phyloP scores from a whole-genome alignment of 1,139 yeast species.

The Magnusiomyces clavatus region DNA sequence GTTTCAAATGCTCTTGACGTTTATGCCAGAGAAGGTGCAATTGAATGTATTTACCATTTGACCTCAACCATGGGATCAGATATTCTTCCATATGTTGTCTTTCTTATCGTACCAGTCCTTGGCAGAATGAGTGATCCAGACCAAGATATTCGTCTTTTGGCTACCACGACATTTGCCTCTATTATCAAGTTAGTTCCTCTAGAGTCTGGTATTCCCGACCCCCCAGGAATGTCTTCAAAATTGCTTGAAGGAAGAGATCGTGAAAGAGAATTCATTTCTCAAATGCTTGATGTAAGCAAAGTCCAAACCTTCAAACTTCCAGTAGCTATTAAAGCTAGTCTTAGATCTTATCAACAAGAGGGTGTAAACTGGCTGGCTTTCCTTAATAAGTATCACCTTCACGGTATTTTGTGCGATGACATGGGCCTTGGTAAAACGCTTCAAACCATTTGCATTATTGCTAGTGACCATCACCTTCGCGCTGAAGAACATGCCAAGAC shows the following conservation, averaged over 20 bases:
- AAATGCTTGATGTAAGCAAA: slow-evolving; percentile 97
- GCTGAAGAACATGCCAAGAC: slow-evolving; percentile 57
- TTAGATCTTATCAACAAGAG: slow-evolving; percentile 94
- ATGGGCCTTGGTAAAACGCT: slow-evolving; percentile 98
- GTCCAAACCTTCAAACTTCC: slow-evolving; percentile 85
- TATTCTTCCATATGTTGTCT: slow-evolving; percentile 89
- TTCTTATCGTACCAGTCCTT: slow-evolving; percentile 88
- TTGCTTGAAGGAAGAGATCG: slow-evolving; percentile 82
- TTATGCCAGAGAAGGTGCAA: slow-evolving; percentile 85
- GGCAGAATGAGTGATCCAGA: slow-evolving; percentile 98
- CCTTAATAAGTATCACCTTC: slow-evolving; percentile 86
- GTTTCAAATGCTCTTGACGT: slow-evolving; percentile 70
- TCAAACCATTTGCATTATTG: slow-evolving; percentile 93
- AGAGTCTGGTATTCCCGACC: slow-evolving; percentile 97
- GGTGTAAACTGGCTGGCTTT: slow-evolving; percentile 99
- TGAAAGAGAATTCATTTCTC: slow-evolving; percentile 90
- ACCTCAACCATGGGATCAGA: slow-evolving; percentile 80
- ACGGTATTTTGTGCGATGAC: slow-evolving; percentile 97
- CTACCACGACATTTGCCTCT: slow-evolving; percentile 95
- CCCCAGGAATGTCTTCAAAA: slow-evolving; percentile 82
- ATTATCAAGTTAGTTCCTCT: slow-evolving; percentile 92
- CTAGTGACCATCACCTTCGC: slow-evolving; percentile 89
- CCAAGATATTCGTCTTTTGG: slow-evolving; percentile 77
- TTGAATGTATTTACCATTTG: slow-evolving; percentile 83
- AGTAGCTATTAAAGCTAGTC: slow-evolving; percentile 83